A percentile compares a stretch with the other conserved stretches of the same genome.
These are phyloP conservation scores for Ambrosiella beaveri DNA, from an alignment of 2,329 filamentous ascomycete species.

Conservation along the genomic window DNA sequence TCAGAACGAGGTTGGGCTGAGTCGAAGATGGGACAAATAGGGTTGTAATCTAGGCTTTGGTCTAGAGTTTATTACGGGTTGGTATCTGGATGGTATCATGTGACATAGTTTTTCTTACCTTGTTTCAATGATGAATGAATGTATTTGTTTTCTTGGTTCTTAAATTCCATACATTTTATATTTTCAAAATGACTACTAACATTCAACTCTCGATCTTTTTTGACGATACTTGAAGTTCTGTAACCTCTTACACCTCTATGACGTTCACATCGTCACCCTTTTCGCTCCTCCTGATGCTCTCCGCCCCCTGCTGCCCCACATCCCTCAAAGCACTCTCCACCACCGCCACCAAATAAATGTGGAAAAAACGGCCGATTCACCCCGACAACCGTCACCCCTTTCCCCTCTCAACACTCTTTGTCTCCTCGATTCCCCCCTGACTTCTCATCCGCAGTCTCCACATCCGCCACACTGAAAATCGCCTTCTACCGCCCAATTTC, in stretches of 20 bases:
- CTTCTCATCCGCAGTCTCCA: neutral
- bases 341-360: constrained; percentile 28
- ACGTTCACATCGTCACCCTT: neutral
- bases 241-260: neutral
- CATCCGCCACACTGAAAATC: constrained; percentile 20
- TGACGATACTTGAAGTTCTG: neutral
- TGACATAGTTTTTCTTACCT: too few relatives aligned
- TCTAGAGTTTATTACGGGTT: too few relatives aligned
- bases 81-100: too few relatives aligned
- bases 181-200: too few relatives aligned
- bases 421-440: neutral
- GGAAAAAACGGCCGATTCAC: constrained; percentile 32
- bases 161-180: too few relatives aligned
- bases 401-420: neutral
- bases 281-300: neutral
- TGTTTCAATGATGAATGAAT: too few relatives aligned
- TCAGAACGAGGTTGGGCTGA: neutral
- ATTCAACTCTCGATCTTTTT: too few relatives aligned
- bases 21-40: neutral
- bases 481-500: constrained; percentile 20
- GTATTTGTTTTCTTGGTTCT: too few relatives aligned
- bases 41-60: neutral
- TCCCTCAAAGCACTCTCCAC: constrained; percentile 21
- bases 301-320: neutral
- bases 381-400: constrained; percentile 20